Base-by-base conservation (phyloP, 805 yeast species). In the Wickerhamomyces silvicola region DNA sequence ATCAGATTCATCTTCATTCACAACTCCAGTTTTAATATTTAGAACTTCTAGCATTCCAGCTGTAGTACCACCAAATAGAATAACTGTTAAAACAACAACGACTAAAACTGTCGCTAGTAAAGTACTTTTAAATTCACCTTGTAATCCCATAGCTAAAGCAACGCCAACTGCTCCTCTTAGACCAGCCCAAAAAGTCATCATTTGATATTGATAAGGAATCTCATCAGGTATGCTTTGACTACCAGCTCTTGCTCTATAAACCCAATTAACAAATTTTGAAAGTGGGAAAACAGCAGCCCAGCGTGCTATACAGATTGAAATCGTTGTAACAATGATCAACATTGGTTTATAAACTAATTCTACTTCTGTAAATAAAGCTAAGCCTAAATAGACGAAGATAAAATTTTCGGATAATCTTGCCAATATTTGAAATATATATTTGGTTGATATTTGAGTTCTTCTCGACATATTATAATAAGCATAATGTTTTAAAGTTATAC, bases 171-270 rank as follows among this genome's bases (percentile, higher is more conserved):
- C 99, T 38, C 99, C 99, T 52, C 99, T 71, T 35, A 92, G 66
- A 4, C 99, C 99, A 3, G 98, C 98, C 99, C 99, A 92, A 57
- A 92, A 92, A 31, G 90, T 86, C 98, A 92, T 92, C 84, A 87
- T 86, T 61, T 92, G 98, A 58, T 92, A 92, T 39, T 81, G 85
- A 49, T 85, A 90, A 17, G 95, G 92, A 40, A 92, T 87, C 60
- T 90, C 97, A 48, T 87, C 96, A 2, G 83, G 81, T 9, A 70
- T 60, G 3, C 68, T 48, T 31, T 49, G 56, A 15, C 75, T 67
- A 38, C 71, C 68, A 15, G 72, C 66, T 43, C 78, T 72, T 10
- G 81, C 64, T 29, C 80, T 69, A 44, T 76, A 70, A 34, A 85
- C 69, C 72, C 86, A 82, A 59, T 92, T 92, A 50, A 92, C 73